Percentiles rank a stretch among this genome's conserved stretches.
Conservation (phyloP, 805 yeast species). For the Candida sithepensis region DNA sequence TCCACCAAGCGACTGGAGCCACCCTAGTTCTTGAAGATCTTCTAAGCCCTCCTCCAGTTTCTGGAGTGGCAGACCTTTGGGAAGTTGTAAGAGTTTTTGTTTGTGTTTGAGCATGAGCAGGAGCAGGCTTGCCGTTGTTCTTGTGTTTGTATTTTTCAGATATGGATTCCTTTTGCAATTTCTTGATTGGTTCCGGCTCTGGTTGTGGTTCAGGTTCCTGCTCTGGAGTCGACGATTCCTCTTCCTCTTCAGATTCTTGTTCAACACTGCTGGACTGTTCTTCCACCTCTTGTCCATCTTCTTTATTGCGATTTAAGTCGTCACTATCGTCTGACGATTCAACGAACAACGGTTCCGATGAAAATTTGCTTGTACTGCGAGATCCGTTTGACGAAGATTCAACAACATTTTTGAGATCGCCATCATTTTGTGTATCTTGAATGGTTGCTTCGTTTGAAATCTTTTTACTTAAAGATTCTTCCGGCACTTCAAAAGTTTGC, state of each 20-base stretch:
- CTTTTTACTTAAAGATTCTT: conserved; percentile 2
- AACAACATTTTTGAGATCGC: not conserved
- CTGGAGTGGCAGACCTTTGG: too few relatives aligned
- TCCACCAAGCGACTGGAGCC: conserved; percentile 79
- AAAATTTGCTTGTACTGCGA: not conserved
- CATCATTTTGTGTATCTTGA: not conserved
- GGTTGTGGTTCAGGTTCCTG: not conserved
- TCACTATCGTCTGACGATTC: not conserved
- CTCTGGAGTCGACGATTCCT: not conserved
- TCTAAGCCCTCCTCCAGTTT: conserved; percentile 38
- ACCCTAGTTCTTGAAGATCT: conserved; percentile 64
- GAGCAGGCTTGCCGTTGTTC: too few relatives aligned
- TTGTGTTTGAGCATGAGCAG: too few relatives aligned
- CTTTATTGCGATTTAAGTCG: not conserved
- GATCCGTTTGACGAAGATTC: not conserved
- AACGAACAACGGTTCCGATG: not conserved
- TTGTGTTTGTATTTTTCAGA: too few relatives aligned
- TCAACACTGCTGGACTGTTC: conserved; percentile 10
- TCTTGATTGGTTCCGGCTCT: not conserved
- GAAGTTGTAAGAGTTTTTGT: too few relatives aligned
- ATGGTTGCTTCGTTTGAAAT: not conserved
- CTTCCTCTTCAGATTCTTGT: not conserved
- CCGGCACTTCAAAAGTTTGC: conserved; percentile 11
- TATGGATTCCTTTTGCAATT: not conserved
- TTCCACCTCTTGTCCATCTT: conserved; percentile 6